These are phyloP conservation scores for Irineochytrium annulatum DNA, from an alignment of 192 early-diverging fungal genomes.

Conservation along the genomic window DNA sequence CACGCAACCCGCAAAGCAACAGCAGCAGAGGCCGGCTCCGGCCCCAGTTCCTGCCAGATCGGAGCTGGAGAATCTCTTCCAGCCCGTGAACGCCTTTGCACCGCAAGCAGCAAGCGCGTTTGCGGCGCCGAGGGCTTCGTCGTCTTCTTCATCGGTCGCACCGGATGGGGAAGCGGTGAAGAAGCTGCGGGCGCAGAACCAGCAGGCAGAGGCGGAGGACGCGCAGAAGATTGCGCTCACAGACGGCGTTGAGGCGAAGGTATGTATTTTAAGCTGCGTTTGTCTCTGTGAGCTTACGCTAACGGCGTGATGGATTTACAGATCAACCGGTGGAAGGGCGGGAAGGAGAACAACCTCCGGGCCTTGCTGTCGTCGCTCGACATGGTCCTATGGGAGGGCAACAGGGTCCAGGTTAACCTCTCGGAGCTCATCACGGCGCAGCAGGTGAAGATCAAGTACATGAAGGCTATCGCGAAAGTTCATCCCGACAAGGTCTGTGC, in stretches of 20 bases:
- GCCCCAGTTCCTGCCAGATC: too few relatives aligned
- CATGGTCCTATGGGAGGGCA: conserved; percentile 71
- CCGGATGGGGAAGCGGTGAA: conserved; percentile 59
- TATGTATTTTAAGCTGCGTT: conserved; percentile 24
- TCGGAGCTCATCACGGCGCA: conserved; percentile 78
- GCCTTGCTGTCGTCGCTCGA: conserved; percentile 81
- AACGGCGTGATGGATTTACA: conserved; percentile 6
- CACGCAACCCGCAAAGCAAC: conserved; percentile 16
- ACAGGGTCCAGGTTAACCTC: conserved; percentile 73
- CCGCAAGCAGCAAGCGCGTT: conserved; percentile 13
- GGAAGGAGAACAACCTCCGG: conserved; percentile 88
- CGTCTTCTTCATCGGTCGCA: background rate
- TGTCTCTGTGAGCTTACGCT: conserved; percentile 7
- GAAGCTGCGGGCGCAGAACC: conserved; percentile 69
- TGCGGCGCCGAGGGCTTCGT: background rate
- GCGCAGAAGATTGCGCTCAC: conserved; percentile 66
- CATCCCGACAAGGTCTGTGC: conserved; percentile 85
- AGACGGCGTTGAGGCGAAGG: conserved; percentile 74
- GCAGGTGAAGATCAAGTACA: conserved; percentile 89
- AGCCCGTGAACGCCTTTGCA: background rate
- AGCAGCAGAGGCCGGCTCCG: too few relatives aligned
- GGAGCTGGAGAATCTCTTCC: background rate
- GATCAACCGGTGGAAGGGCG: conserved; percentile 69
- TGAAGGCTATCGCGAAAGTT: conserved; percentile 85
- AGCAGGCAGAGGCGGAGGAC: conserved; percentile 69